phyloP scores from a whole-genome alignment of 495 filamentous ascomycete genomes.

The Penicillium crystallinum region DNA sequence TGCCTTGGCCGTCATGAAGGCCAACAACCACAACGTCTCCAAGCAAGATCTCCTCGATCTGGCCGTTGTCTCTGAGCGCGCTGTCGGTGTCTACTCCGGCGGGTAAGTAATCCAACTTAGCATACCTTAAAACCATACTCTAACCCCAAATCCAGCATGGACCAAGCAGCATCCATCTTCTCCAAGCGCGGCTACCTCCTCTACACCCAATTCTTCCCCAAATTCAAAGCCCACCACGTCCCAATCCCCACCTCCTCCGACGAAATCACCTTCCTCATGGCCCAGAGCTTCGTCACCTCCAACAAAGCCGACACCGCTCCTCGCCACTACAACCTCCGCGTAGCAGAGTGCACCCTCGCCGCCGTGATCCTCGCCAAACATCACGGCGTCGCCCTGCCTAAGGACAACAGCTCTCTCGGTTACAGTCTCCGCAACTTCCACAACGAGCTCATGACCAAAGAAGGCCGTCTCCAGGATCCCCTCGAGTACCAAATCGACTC shows the following conservation, averaged over 20 bases:
- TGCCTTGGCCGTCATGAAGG: slow-evolving; percentile 80
- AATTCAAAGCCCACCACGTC: slow-evolving; percentile 68
- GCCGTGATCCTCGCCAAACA: slow-evolving; percentile 66
- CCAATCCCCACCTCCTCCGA: slow-evolving; percentile 79
- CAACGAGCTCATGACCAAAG: slow-evolving; percentile 65
- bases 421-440: slow-evolving; percentile 84
- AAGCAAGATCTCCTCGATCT: slow-evolving; percentile 87
- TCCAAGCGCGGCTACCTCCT: slow-evolving; percentile 77
- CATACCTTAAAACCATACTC: not conserved
- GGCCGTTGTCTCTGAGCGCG: slow-evolving; percentile 88
- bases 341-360: slow-evolving; percentile 90
- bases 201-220: slow-evolving; percentile 83
- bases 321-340: slow-evolving; percentile 91
- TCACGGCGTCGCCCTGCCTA: slow-evolving; percentile 59
- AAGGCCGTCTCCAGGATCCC: slow-evolving; percentile 48
- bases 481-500: slow-evolving; percentile 63
- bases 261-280: slow-evolving; percentile 85
- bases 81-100: slow-evolving; percentile 93
- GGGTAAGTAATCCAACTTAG: slow-evolving; percentile 51
- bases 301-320: slow-evolving; percentile 94
- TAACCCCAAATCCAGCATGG: slow-evolving; percentile 54
- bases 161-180: slow-evolving; percentile 96
- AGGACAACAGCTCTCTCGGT: slow-evolving; percentile 78
- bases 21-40: slow-evolving; percentile 78
- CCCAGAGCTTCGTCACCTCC: slow-evolving; percentile 86